Evolutionary conservation across 139 green algal genomes (phyloP).

Genomic region (Chlamydomonas schloesseri): DNA sequence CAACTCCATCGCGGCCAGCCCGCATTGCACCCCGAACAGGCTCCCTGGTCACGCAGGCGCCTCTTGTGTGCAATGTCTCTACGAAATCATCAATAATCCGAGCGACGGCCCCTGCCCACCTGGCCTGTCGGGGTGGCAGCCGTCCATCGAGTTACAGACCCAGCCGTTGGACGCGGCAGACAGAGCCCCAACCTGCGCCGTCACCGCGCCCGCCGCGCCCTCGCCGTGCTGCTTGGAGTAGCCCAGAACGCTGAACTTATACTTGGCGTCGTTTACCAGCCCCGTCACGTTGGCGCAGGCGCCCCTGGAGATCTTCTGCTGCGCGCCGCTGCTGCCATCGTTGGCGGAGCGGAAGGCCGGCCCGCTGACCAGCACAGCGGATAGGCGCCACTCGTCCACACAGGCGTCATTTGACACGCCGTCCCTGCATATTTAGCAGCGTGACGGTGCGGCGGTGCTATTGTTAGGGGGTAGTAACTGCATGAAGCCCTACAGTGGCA

Average conservation of each 20-base stretch:
- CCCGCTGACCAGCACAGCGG: background rate
- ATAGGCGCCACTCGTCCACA: constrained; percentile 36
- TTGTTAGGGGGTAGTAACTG: too few species aligned
- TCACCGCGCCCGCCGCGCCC: background rate
- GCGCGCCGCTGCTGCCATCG: background rate
- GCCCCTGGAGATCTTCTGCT: constrained; percentile 3
- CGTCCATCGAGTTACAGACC: constrained; percentile 1
- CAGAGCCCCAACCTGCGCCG: constrained; percentile 17
- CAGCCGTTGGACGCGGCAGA: constrained; percentile 8
- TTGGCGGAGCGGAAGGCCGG: constrained; percentile 34
- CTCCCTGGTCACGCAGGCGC: too few species aligned
- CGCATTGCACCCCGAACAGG: too few species aligned
- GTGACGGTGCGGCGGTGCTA: too few species aligned
- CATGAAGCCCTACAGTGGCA: too few species aligned
- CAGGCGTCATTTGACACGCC: constrained; percentile 29
- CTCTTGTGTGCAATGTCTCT: too few species aligned
- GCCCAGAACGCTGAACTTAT: constrained; percentile 11
- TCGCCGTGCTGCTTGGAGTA: background rate
- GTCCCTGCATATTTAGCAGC: too few species aligned
- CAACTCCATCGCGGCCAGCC: too few species aligned
- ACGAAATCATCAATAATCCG: too few species aligned
- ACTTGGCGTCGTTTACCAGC: background rate
- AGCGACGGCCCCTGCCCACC: too few species aligned
- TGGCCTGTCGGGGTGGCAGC: constrained; percentile 10
- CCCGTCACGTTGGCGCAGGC: constrained; percentile 30